Conservation (phyloP, 1,284 basidiomycete species). For the Ustilago bromivora region DNA sequence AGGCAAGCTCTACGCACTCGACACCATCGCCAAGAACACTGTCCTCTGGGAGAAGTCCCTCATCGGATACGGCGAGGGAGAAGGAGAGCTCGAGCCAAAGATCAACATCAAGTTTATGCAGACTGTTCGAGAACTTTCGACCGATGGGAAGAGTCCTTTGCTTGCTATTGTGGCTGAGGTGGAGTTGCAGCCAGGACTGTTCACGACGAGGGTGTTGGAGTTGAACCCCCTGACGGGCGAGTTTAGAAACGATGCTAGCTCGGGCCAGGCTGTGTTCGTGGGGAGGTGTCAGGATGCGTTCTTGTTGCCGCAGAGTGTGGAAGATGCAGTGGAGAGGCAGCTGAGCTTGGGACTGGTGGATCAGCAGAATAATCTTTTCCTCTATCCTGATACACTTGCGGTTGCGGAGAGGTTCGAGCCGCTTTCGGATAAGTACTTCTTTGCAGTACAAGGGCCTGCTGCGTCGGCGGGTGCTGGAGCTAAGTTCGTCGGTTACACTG, state of each 20-base stretch:
- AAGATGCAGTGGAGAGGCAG: slow-evolving; percentile 56
- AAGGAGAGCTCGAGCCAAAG: slow-evolving; percentile 55
- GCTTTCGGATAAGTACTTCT: slow-evolving; percentile 43
- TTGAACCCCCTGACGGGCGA: slow-evolving; percentile 66
- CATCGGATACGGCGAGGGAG: slow-evolving; percentile 63
- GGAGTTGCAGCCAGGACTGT: slow-evolving; percentile 34
- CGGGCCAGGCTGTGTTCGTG: slow-evolving; percentile 48
- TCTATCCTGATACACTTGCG: slow-evolving; percentile 55
- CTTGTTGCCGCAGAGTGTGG: slow-evolving; percentile 46
- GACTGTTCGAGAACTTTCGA: slow-evolving; percentile 57
- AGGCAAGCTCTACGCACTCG: slow-evolving; percentile 85
- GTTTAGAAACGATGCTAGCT: slow-evolving; percentile 44
- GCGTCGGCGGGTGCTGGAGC: slow-evolving; percentile 2
- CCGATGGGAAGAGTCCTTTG: slow-evolving; percentile 53
- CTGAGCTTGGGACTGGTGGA: slow-evolving; percentile 77
- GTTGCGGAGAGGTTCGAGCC: slow-evolving; percentile 48
- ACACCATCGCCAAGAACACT: slow-evolving; percentile 75
- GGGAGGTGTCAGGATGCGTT: slow-evolving; percentile 56
- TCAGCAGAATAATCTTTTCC: slow-evolving; percentile 69
- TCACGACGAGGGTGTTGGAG: slow-evolving; percentile 63
- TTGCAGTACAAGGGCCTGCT: slow-evolving; percentile 24
- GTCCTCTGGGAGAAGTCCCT: slow-evolving; percentile 67
- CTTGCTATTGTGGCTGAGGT: slow-evolving; percentile 63
- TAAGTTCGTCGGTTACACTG: slow-evolving; percentile 47
- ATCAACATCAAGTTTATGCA: slow-evolving; percentile 60